Conservation (phyloP, 441 rosid genomes). For the Jatropha podagrica region DNA sequence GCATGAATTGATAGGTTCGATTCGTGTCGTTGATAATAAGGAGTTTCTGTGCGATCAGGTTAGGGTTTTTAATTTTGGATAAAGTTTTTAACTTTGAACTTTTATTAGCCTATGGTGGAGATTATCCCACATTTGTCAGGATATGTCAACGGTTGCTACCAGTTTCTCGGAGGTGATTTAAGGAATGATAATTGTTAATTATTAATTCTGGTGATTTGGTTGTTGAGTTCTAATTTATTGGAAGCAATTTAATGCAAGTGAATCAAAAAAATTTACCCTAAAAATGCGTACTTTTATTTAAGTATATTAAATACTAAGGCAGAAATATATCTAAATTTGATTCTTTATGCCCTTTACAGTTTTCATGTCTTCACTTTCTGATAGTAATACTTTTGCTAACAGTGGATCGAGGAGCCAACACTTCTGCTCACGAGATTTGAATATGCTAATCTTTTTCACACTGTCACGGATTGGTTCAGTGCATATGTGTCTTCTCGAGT, state of each 20-base stretch:
- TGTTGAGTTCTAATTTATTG: background rate
- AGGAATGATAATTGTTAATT: background rate
- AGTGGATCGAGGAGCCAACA: conserved; percentile 97
- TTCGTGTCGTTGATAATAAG: conserved; percentile 40
- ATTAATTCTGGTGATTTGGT: background rate
- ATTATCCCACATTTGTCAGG: no score
- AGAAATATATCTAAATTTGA: background rate
- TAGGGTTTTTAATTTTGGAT: conserved; percentile 15
- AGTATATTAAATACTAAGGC: background rate
- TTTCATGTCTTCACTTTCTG: conserved; percentile 5
- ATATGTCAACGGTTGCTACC: background rate
- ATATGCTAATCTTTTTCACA: conserved; percentile 93
- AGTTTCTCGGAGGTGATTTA: background rate
- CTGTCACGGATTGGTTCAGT: conserved; percentile 93
- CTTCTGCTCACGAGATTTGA: conserved; percentile 72
- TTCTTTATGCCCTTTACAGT: background rate
- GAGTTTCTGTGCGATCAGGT: conserved; percentile 77
- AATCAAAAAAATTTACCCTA: background rate
- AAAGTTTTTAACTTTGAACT: background rate
- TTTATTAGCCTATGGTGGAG: no score
- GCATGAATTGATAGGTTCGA: conserved; percentile 62
- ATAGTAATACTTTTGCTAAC: conserved; percentile 29
- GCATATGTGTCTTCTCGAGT: conserved; percentile 86
- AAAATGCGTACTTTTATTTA: background rate
- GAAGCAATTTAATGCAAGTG: background rate